Conservation (phyloP, 495 filamentous ascomycete genomes). For the Mycothermus thermophilus region DNA sequence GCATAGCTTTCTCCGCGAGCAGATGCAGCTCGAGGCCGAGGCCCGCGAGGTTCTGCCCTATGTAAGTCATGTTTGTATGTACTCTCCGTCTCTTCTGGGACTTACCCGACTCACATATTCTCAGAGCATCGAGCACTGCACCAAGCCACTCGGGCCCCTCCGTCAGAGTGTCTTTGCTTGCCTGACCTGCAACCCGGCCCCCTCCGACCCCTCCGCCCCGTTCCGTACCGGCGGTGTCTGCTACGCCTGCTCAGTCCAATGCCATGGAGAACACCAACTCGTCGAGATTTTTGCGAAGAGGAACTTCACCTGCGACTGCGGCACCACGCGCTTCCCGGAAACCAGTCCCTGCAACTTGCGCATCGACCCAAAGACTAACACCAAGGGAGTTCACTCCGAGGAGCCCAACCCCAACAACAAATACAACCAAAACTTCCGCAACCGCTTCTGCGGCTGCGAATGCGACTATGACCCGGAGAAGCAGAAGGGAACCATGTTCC, state of each 20-base stretch:
- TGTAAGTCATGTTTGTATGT: constrained; percentile 29
- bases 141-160: constrained; percentile 69
- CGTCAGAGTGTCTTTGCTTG: constrained; percentile 83
- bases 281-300: constrained; percentile 95
- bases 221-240: constrained; percentile 75
- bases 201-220: constrained; percentile 41
- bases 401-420: constrained; percentile 56
- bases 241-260: constrained; percentile 92
- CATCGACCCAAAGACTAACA: constrained; percentile 55
- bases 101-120: constrained; percentile 3
- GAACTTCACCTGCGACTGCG: constrained; percentile 93
- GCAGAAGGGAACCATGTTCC: constrained; percentile 98
- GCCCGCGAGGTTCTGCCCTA: constrained; percentile 91
- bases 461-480: constrained; percentile 71
- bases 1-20: constrained; percentile 81
- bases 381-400: constrained; percentile 62
- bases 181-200: constrained; percentile 79
- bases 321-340: constrained; percentile 63
- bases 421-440: constrained; percentile 91
- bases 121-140: constrained; percentile 85
- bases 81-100: background rate
- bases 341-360: constrained; percentile 64
- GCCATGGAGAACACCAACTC: constrained; percentile 86
- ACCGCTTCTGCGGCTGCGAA: constrained; percentile 81
- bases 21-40: constrained; percentile 84